Base-by-base conservation (phyloP, 140 eudicot species). In the Senecio squalidus region DNA sequence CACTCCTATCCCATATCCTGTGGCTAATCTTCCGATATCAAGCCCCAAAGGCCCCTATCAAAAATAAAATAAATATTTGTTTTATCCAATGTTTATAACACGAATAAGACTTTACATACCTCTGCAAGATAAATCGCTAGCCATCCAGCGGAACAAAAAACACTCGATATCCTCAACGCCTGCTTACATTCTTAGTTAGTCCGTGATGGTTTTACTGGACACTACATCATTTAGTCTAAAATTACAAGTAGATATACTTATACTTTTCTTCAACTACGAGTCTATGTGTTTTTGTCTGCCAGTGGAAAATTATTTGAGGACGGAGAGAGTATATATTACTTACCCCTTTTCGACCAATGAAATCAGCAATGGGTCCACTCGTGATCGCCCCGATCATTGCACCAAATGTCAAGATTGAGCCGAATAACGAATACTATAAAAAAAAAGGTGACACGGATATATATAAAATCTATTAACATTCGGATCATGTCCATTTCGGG, bases 301-400 rank as follows among this genome's bases (percentile, higher is more conserved):
- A n/a, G n/a, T n/a, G n/a, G n/a, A n/a, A n/a, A n/a, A n/a, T n/a
- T n/a, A n/a, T n/a, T n/a, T n/a, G n/a, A n/a, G n/a, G n/a, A n/a
- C n/a, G n/a, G n/a, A n/a, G n/a, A n/a, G n/a, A n/a, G n/a, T n/a
- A n/a, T n/a, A n/a, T n/a, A 40, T 17, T 11, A 64, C 74, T 83
- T 77, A 86, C 98, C 82, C 92, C 85, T 86, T 91, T 86, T 0
- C 98, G 84, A 14, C 98, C 98, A 17, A 78, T 24, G 1, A 64
- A 67, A 73, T 91, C 96, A 10, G 96, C 89, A 27, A 86, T 74
- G 9, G 72, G 84, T 45, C 96, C 98, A 63, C 95, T 86, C 14
- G 92, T 86, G 44, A 91, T 77, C 22, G 98, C 98, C 6, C 98
- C 96, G 36, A 91, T 77, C 98, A 91, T 91, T 50, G 98, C 98